Percentiles rank a stretch among this genome's conserved stretches.
Evolutionary conservation across 2,329 filamentous ascomycete genomes (phyloP).

Genomic region (Aspergillus pseudoterreus): DNA sequence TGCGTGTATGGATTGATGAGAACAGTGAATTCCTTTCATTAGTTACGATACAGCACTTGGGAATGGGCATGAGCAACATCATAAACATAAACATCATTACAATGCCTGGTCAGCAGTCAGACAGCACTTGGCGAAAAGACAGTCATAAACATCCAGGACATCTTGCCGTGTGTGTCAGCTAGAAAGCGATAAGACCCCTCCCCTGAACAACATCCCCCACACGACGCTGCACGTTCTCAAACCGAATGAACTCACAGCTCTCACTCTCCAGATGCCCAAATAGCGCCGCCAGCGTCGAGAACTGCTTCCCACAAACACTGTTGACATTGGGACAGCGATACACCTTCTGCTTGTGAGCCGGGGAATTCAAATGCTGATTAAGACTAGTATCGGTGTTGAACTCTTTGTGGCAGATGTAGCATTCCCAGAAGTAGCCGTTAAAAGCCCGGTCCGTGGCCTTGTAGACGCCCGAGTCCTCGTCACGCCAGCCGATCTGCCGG

Average conservation of each 20-base stretch:
- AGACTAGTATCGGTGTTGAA: slow-evolving; percentile 41
- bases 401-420: slow-evolving; percentile 50
- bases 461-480: slow-evolving; percentile 26
- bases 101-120: no score
- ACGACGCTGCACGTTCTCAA: slow-evolving; percentile 37
- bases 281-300: slow-evolving; percentile 37
- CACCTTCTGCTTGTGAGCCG: slow-evolving; percentile 46
- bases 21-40: background rate
- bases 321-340: slow-evolving; percentile 43
- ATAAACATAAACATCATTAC: background rate
- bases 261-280: slow-evolving; percentile 48
- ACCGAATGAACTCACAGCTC: slow-evolving; percentile 37
- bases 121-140: no score
- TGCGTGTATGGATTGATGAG: background rate
- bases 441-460: slow-evolving; percentile 41
- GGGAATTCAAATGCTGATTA: slow-evolving; percentile 54
- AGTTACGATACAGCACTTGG: background rate
- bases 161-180: no score
- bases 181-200: background rate
- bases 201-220: slow-evolving; percentile 13
- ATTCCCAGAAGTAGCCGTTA: slow-evolving; percentile 49
- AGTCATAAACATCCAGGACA: no score
- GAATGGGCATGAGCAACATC: background rate
- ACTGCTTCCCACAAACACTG: slow-evolving; percentile 33
- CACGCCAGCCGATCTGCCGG: slow-evolving; percentile 48